These are phyloP conservation scores for Cladosporium phlei DNA, from an alignment of 2,329 filamentous ascomycete species.

Conservation along the genomic window DNA sequence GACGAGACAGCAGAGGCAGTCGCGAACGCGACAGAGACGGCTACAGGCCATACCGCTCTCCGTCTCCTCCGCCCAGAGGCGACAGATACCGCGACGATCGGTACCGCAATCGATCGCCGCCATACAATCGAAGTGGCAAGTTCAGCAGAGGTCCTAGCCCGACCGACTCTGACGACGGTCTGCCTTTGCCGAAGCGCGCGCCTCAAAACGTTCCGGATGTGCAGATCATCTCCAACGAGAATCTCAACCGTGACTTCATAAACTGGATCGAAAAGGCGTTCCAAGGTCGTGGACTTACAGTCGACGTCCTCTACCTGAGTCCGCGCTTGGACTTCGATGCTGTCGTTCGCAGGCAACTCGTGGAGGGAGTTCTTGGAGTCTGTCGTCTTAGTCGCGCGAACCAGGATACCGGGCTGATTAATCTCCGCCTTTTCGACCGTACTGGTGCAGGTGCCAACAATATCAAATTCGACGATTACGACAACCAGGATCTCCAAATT, in stretches of 20 bases:
- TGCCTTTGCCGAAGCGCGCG: slow-evolving; percentile 69
- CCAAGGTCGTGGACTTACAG: slow-evolving; percentile 63
- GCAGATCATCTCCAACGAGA: slow-evolving; percentile 74
- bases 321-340: slow-evolving; percentile 70
- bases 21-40: slow-evolving; percentile 48
- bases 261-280: slow-evolving; percentile 77
- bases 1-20: slow-evolving; percentile 20
- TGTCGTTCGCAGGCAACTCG: slow-evolving; percentile 77
- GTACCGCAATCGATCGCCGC: slow-evolving; percentile 31
- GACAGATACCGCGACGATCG: slow-evolving; percentile 27
- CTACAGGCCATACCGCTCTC: slow-evolving; percentile 47
- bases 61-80: slow-evolving; percentile 35
- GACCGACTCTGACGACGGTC: slow-evolving; percentile 54
- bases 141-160: slow-evolving; percentile 47
- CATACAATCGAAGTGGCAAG: slow-evolving; percentile 39
- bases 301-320: slow-evolving; percentile 74
- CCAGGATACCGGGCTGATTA: slow-evolving; percentile 67
- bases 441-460: slow-evolving; percentile 62
- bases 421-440: slow-evolving; percentile 80
- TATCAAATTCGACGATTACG: slow-evolving; percentile 82
- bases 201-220: slow-evolving; percentile 80
- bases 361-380: slow-evolving; percentile 84
- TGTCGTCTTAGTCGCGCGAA: slow-evolving; percentile 67
- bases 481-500: slow-evolving; percentile 70
- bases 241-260: slow-evolving; percentile 70